Evolutionary conservation across 192 early-diverging fungal genomes (phyloP), one percentile per base, ranked within the genome.

Genomic region (Coemansia sp.): DNA sequence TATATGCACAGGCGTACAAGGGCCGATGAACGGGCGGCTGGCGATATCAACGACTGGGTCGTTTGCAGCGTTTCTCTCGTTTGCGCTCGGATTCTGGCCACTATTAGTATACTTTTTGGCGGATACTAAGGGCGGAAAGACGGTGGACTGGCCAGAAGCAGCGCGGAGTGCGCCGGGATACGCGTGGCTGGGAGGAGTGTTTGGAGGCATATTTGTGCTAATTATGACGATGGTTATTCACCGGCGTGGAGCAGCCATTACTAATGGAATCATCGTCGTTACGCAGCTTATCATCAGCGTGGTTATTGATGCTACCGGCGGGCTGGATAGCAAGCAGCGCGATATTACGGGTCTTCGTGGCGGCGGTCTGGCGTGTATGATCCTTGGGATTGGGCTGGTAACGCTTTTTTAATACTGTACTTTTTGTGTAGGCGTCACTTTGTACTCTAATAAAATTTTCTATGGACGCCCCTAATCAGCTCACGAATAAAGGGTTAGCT

Each of bases 31-130:
- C 74, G 82, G 82, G 15, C 70, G 75, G 16, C 65, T 84, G 13
- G 76, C 77, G 11, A 76, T 79, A 31, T 84, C 74, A n/a, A 84
- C 77, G 18, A 64, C 74, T 1, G 82, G 82, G 0, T 84, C 82
- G 31, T 84, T 84, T 61, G 73, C 77, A 8, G 73, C 82, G n/a
- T 79, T 84, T 42, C 76, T 84, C 22, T 76, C 76, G 24, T 84
- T 84, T 46, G 77, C 77, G 4, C 52, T 84, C 15, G 82, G 82
- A 2, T 84, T 84, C 82, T 84, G 82, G 82, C 82, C 82, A 4
- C 77, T 84, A 18, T 63, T 84, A 9, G 79, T 84, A 20, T 84
- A 84, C 71, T 84, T 84, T 41, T 34, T 84, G 55, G 82, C 77
- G 0, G 82, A 84, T 57, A 84, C 77, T 20, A 76, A 74, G 51